Base-by-base conservation (phyloP, 1,284 basidiomycete species). In the Cryptococcus neoformans region DNA sequence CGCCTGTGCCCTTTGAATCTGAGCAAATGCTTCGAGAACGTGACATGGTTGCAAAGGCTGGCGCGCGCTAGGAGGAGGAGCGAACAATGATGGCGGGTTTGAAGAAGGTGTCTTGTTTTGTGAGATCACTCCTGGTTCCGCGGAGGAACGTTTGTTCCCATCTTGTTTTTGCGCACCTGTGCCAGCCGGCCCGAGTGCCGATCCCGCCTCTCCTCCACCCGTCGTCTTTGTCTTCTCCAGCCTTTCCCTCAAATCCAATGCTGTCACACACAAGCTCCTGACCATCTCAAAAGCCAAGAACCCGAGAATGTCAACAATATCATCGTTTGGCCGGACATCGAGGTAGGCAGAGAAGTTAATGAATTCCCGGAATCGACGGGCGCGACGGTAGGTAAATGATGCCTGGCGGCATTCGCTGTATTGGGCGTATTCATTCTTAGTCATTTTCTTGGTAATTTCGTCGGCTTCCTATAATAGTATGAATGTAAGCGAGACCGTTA, bases 221-320 rank as follows among this genome's bases (percentile, higher is more conserved):
- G 42, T 47, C 41, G 40, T 17, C 14, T 64, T 55, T 28, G 56
- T 56, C 49, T 59, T 55, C 42, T 71, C 69, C 39, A 72, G 53
- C 54, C 67, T 66, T 51, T 74, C 71, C 14, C 75, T 61, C 62
- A 94, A 87, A 40, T 87, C 85, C 28, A 92, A 81, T 1, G 90
- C 92, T 1, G 89, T 89, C 45, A 93, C 82, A 5, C 92, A 95
- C 41, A 98, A 82, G 2, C 90, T 90, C 44, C 93, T 86, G 38
- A 98, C 94, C 85, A 96, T 94, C 77, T 98, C 94, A 76, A 96
- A 98, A 0, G 92, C 89, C 36, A 98, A 83, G 78, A 98, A 98
- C 14, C 95, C 95, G 60, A 98, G 89, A 58, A 97, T 94, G 71
- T 98, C 94, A 66, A 96, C 83, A 3, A 94, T 95, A 74, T 98